Base-by-base conservation (phyloP, 371 early-diverging fungal species). In the Mucor irregularis region DNA sequence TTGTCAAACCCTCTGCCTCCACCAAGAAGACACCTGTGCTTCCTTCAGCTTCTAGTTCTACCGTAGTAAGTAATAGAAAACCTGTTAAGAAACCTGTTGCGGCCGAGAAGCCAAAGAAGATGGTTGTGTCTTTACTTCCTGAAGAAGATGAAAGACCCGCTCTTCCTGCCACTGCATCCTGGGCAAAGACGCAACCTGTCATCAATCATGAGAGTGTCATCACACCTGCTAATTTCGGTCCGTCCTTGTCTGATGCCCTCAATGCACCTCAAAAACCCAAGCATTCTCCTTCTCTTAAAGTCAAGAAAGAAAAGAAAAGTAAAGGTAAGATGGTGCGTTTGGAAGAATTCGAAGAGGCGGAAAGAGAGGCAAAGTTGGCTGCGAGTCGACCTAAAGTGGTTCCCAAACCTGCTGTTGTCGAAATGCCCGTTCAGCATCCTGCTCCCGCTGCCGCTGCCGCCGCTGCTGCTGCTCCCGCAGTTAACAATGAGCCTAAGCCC, bases 91-190 rank as follows among this genome's bases (percentile, higher is more conserved):
- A 33, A 5, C 8, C 28, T n/a, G 40, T 21, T n/a, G 8, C 52
- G 13, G 10, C n/a, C 16, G 35, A 52, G 21, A 53, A 59, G 29
- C 7, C 14, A 10, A 53, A 53, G 21, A 61, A 53, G 22, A 2
- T 19, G 14, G 28, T 33, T 2, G n/a, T 47, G 29, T 39, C 52
- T 9, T 9, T 59, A 25, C 40, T 28, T 37, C 35, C 33, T 51
- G 61, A 58, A 21, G 57, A 59, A 2, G 72, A 68, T 7, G 76
- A 77, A 43, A 76, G 71, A 43, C 82, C 84, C 14, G 83, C 84
- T 22, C 56, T 86, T n/a, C 87, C 87, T 4, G 79, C 82, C 10
- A 76, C 82, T 14, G 87, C 83, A 0, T 83, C 87, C 0, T 86
- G 87, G 87, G 87, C 81, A 8, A 81, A 73, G 39, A 19, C 47